Conservation (phyloP, 345 rosid genomes). For the Viola odorata region DNA sequence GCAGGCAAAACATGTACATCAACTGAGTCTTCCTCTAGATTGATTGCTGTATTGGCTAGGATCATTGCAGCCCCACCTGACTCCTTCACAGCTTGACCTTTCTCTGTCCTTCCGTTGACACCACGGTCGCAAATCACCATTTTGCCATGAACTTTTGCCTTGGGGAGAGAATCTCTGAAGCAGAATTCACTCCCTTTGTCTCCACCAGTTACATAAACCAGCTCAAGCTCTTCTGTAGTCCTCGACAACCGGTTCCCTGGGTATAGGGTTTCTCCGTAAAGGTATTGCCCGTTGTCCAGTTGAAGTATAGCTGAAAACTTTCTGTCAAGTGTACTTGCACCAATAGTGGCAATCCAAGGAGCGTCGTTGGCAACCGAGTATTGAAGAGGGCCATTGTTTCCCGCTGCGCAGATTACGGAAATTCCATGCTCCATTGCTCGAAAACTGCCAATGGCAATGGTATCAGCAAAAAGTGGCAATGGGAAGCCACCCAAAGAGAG, state of each 20-base stretch:
- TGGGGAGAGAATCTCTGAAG: constrained; percentile 70
- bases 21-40: constrained; percentile 73
- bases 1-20: constrained; percentile 90
- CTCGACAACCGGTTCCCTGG: constrained; percentile 45
- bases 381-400: constrained; percentile 78
- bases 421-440: constrained; percentile 81
- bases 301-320: constrained; percentile 69
- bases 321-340: constrained; percentile 86
- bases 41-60: constrained; percentile 66
- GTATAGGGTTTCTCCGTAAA: constrained; percentile 77
- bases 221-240: constrained; percentile 45
- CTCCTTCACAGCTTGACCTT: constrained; percentile 75
- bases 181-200: constrained; percentile 69
- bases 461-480: constrained; percentile 67
- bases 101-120: constrained; percentile 78
- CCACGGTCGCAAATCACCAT: constrained; percentile 91
- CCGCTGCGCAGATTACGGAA: constrained; percentile 82
- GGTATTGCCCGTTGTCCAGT: constrained; percentile 44
- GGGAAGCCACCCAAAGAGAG: constrained; percentile 90
- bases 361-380: constrained; percentile 82
- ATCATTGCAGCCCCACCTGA: constrained; percentile 96
- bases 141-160: constrained; percentile 52
- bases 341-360: constrained; percentile 86
- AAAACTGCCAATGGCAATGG: constrained; percentile 83
- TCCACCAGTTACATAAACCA: constrained; percentile 56